Evolutionary conservation across 2,329 filamentous ascomycete genomes (phyloP).

Genomic region (Alternaria brassicicola): DNA sequence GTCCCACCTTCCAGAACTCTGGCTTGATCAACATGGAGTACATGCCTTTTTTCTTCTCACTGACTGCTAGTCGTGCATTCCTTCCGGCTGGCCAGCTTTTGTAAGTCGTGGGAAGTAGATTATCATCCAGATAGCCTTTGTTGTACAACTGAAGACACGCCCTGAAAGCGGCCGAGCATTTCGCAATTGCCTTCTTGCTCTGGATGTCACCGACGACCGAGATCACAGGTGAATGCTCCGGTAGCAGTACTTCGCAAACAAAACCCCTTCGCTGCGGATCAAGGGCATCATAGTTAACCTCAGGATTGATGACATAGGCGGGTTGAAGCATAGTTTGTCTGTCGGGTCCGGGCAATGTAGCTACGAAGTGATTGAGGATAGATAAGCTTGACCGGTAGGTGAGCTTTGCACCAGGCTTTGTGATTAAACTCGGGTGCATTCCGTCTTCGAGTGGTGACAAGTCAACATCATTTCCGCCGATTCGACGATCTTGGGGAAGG

Average conservation of each 20-base stretch:
- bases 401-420: slow-evolving; percentile 74
- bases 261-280: slow-evolving; percentile 24
- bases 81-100: slow-evolving; percentile 79
- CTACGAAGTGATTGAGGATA: slow-evolving; percentile 75
- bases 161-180: slow-evolving; percentile 87
- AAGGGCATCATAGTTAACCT: slow-evolving; percentile 10
- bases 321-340: slow-evolving; percentile 56
- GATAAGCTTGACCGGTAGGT: slow-evolving; percentile 76
- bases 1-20: slow-evolving; percentile 66
- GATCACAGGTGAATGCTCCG: slow-evolving; percentile 73
- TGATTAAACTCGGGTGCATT: slow-evolving; percentile 61
- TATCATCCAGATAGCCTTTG: slow-evolving; percentile 70
- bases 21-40: slow-evolving; percentile 86
- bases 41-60: slow-evolving; percentile 71
- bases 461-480: slow-evolving; percentile 65
- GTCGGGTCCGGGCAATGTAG: slow-evolving; percentile 64
- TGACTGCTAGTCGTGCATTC: slow-evolving; percentile 86
- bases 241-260: slow-evolving; percentile 78
- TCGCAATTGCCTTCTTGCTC: slow-evolving; percentile 75
- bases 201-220: slow-evolving; percentile 68
- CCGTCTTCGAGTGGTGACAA: slow-evolving; percentile 60
- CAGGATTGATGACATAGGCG: slow-evolving; percentile 63
- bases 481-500: slow-evolving; percentile 74
- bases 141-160: slow-evolving; percentile 73
- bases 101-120: slow-evolving; percentile 74